These are phyloP conservation scores for Ceratobasidium sp. DNA, from an alignment of 1,284 basidiomycete genomes.

Conservation along the genomic window DNA sequence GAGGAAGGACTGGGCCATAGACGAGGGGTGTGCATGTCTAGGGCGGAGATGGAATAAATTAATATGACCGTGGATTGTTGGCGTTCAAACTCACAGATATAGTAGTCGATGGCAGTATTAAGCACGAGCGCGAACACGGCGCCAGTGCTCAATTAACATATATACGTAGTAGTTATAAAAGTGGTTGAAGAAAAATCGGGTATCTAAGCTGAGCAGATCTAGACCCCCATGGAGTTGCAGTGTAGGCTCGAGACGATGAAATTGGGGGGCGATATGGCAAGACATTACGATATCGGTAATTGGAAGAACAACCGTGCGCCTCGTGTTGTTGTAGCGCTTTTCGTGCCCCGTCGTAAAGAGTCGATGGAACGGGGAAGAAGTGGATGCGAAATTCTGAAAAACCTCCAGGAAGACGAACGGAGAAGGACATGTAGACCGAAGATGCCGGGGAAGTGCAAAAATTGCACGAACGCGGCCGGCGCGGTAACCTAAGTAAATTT, in stretches of 20 bases:
- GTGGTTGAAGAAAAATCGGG: background rate
- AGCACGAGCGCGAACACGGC: background rate
- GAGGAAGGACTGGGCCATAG: too few relatives aligned
- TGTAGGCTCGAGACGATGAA: background rate
- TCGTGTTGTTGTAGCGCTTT: background rate
- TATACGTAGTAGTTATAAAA: background rate
- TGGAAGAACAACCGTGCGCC: background rate
- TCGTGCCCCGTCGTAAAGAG: background rate
- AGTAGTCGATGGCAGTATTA: too few relatives aligned
- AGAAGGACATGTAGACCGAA: background rate
- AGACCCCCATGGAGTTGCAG: too few relatives aligned
- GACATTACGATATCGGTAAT: background rate
- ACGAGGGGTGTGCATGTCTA: too few relatives aligned
- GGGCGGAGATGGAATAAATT: too few relatives aligned
- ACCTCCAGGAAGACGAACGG: conserved; percentile 3
- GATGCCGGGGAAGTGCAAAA: background rate
- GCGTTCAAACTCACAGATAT: too few relatives aligned
- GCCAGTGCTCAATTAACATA: background rate
- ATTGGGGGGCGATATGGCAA: conserved; percentile 7
- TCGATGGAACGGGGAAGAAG: background rate
- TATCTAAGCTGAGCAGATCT: background rate
- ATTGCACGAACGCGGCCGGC: conserved; percentile 11
- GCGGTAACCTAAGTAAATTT: background rate
- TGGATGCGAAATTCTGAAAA: background rate
- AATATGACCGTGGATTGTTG: too few relatives aligned